Conservation (phyloP, 2,329 filamentous ascomycete species). For the Ramichloridium luteum region DNA sequence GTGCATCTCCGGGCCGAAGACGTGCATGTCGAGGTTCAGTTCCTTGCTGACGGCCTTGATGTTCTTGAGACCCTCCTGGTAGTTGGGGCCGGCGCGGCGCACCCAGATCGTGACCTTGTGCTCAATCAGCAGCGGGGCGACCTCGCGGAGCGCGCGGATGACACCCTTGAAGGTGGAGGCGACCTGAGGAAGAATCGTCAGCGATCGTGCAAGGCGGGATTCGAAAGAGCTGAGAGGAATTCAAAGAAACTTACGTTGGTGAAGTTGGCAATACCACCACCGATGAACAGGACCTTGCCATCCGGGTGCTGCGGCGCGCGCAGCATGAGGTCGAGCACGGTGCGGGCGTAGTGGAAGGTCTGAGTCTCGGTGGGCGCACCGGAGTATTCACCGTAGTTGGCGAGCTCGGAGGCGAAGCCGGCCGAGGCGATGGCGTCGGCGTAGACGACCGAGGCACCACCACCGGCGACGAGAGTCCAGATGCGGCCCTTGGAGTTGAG, state of each 20-base stretch:
- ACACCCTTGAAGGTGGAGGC: conserved; percentile 99
- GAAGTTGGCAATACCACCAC: conserved; percentile 99
- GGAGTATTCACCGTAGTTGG: conserved; percentile 99
- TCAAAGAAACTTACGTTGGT: conserved; percentile 60
- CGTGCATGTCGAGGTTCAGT: conserved; percentile 90
- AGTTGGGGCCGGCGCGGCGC: conserved; percentile 81
- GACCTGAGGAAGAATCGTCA: conserved; percentile 33
- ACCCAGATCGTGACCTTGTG: conserved; percentile 99
- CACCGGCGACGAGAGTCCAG: conserved; percentile 97
- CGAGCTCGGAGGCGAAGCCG: conserved; percentile 88
- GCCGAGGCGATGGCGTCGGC: conserved; percentile 95
- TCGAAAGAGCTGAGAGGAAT: too few species aligned
- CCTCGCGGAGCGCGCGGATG: conserved; percentile 88
- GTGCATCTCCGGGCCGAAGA: conserved; percentile 69
- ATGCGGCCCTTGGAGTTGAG: conserved; percentile 84
- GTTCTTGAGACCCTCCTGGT: conserved; percentile 99
- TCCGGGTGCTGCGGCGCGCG: conserved; percentile 72
- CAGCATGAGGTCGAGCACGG: conserved; percentile 94
- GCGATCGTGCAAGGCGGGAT: neutral
- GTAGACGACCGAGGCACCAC: conserved; percentile 98
- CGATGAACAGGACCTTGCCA: conserved; percentile 98
- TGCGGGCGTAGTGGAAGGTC: conserved; percentile 97
- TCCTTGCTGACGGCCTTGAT: conserved; percentile 95
- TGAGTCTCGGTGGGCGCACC: conserved; percentile 97
- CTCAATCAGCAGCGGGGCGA: conserved; percentile 72